phyloP scores from a whole-genome alignment of 345 rosid species.

The Erysimum cheiranthoides region DNA sequence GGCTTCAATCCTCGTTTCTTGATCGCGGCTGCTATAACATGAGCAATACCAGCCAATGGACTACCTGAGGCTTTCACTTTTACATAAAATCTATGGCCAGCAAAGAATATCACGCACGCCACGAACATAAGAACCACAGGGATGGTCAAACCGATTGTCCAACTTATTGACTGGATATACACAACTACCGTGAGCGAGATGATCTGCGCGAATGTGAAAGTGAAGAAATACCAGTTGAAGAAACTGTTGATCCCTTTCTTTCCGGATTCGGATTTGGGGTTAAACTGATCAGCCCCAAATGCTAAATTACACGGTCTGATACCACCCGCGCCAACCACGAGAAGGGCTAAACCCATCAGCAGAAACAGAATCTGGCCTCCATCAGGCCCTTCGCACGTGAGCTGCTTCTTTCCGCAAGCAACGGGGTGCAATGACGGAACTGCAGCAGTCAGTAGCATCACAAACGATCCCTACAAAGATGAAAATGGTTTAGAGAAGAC shows the following conservation, averaged over 20 bases:
- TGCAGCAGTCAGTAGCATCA: slow-evolving; percentile 69
- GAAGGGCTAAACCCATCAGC: slow-evolving; percentile 54
- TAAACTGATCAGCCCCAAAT: slow-evolving; percentile 81
- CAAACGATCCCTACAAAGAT: slow-evolving; percentile 59
- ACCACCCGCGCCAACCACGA: slow-evolving; percentile 76
- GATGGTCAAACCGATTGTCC: slow-evolving; percentile 75
- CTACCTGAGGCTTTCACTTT: slow-evolving; percentile 78
- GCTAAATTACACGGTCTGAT: slow-evolving; percentile 81
- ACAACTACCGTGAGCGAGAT: slow-evolving; percentile 70
- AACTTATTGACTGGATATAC: slow-evolving; percentile 77
- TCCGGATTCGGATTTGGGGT: slow-evolving; percentile 72
- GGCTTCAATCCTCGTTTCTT: slow-evolving; percentile 58
- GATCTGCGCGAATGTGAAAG: slow-evolving; percentile 79
- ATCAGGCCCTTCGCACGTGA: slow-evolving; percentile 57
- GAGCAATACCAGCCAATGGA: slow-evolving; percentile 67
- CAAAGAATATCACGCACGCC: slow-evolving; percentile 59
- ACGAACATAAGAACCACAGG: slow-evolving; percentile 73
- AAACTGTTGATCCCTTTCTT: slow-evolving; percentile 76
- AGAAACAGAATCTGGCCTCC: slow-evolving; percentile 65
- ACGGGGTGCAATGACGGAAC: slow-evolving; percentile 61
- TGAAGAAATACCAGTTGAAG: slow-evolving; percentile 90
- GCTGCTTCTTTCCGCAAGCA: slow-evolving; percentile 43
- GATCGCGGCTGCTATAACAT: slow-evolving; percentile 59
- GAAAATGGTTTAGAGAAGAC: neutral
- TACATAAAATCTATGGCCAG: slow-evolving; percentile 70